Evolutionary conservation across 139 green algal species (phyloP), one percentile per base, ranked within the genome.

Genomic region (Limnomonas spitsbergensis): DNA sequence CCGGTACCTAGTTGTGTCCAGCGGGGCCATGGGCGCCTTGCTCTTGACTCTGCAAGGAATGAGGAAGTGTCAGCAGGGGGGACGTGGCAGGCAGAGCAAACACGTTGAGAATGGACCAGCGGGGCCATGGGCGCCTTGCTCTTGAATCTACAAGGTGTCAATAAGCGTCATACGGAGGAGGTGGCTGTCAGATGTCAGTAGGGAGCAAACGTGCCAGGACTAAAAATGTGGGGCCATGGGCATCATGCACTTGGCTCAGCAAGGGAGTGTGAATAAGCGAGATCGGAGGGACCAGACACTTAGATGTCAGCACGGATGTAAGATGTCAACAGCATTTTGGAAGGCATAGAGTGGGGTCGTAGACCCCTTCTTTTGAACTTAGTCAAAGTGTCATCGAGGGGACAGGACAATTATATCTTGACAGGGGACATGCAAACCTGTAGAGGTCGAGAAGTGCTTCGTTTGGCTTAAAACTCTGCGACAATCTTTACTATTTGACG

Each of bases 1-100:
- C 53, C 78, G 71, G 79, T 92, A 96, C 1, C 92, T 81, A 0
- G 75, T 78, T 0, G 84, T 84, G 75, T 96, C 92, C 37, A 96
- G 76, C 20, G 78, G 75, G 32, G 84, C 56, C 86, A 93, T 89
- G 0, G 82, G 75, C 71, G 90, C 53, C 38, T 76, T 68, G 27
- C 72, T 66, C 20, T 69, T 68, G 6, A 89, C 82, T 3, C 85
- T 89, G 81, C 35, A 76, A 24, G 4, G 37, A 7, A 52, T 14
- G 34, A 9, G 53, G 14, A 38, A 37, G 71, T 77, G 68, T 40
- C 68, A 20, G 20, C 68, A 75, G 7, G 6, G 34, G 29, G 7
- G 24, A 35, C 4, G 56, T 27, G 9, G 56, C 56, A 70, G 24
- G 9, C 35, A 20, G 31, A n/a, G 31, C 4, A 27, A 40, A 74